Conservation (phyloP, 257 asterid genomes). For the Salvia miltiorrhiza region DNA sequence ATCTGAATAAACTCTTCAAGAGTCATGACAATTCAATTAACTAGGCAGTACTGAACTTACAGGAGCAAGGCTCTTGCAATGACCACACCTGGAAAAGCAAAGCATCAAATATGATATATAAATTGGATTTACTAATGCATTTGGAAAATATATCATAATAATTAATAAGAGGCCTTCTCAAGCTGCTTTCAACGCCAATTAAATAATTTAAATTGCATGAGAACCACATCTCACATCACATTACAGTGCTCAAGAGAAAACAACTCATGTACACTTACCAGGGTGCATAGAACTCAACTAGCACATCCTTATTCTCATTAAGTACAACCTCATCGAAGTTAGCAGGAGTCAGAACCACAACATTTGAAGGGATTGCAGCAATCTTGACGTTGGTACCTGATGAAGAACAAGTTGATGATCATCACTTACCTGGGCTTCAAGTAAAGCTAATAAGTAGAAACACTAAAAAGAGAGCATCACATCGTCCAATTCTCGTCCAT, state of each 20-base stretch:
- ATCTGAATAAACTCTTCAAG: conserved; percentile 2
- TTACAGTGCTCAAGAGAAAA: neutral
- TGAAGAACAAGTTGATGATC: conserved; percentile 13
- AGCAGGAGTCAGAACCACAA: conserved; percentile 65
- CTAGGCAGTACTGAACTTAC: conserved; percentile 51
- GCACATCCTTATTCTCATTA: conserved; percentile 72
- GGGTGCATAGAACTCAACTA: conserved; percentile 96
- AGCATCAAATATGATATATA: conserved; percentile 13
- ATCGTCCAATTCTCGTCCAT: neutral
- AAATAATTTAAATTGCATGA: neutral
- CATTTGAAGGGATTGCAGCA: conserved; percentile 69
- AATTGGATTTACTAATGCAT: neutral
- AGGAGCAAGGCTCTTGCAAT: conserved; percentile 92
- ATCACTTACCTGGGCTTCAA: neutral
- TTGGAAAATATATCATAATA: neutral
- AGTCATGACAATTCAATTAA: conserved; percentile 13
- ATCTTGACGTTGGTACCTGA: conserved; percentile 88
- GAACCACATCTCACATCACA: neutral
- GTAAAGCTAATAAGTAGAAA: neutral
- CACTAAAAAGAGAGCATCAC: neutral
- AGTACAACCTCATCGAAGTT: conserved; percentile 79
- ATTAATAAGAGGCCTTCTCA: neutral
- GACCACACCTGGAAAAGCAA: conserved; percentile 82
- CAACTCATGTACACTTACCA: conserved; percentile 47
- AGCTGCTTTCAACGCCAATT: neutral